Base-by-base conservation (phyloP, 2,329 filamentous ascomycete genomes). In the Fusarium paranaense region DNA sequence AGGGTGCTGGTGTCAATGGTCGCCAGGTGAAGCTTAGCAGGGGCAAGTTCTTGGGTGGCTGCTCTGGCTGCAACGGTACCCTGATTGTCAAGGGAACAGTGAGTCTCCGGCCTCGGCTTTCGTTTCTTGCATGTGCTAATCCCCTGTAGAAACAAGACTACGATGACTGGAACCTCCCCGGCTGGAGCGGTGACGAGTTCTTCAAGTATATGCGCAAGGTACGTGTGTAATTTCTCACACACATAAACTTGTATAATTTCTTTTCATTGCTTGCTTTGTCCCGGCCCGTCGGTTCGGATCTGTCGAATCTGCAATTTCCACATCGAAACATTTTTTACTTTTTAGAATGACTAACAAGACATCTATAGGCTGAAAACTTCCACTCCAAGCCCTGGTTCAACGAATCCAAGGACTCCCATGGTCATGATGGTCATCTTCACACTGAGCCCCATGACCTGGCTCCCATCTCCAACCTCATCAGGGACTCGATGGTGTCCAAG, bases 381-480 rank as follows among this genome's bases (percentile, higher is more conserved):
- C 87, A 90, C 64, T 76, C 80, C 22, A 91, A 91, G 76, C 81
- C 86, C 32, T 90, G 89, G 89, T 90, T 90, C 78, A 78, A 89
- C 37, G 85, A 85, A 3, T 82, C 86, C 47, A 77, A 82, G 10
- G 81, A 81, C 3, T 82, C 82, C 9, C 90, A 91, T 70, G 88
- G 88, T 2, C 81, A 85, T 56, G 79, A 83, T 11, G 90, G 90
- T 0, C 87, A 86, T 22, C 81, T 91, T 1, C 85, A 90, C 61
- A 88, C 84, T 8, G 88, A 89, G 71, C 89, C 89, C 0, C 88
- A 91, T 68, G 88, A 90, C 68, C 81, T 90, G 1, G 88, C 88
- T 4, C 89, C 89, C 1, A 91, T 91, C 37, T 89, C 89, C 4
- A 80, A 90, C 52, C 82, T 87, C 33, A 78, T 91, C 11, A 81